phyloP scores from a whole-genome alignment of 2,329 filamentous ascomycete species.

The Didymella pinodella region DNA sequence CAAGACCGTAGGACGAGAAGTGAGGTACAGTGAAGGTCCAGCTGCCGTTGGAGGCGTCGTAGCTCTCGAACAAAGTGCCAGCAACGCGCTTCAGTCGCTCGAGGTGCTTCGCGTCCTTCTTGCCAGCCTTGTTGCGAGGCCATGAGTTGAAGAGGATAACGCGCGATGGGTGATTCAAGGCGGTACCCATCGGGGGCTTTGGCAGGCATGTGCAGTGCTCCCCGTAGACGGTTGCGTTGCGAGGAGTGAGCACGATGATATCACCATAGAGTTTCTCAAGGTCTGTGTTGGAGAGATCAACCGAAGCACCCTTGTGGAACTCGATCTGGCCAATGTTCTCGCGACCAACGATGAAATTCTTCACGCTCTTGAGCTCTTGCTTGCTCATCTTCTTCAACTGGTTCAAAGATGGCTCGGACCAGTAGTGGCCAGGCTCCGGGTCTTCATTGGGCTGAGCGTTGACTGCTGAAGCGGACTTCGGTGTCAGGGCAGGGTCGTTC shows the following conservation, averaged over 20 bases:
- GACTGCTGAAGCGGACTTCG: conserved; percentile 43
- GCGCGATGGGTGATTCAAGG: conserved; percentile 87
- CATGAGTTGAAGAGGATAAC: conserved; percentile 93
- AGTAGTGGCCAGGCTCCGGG: conserved; percentile 78
- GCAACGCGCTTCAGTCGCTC: conserved; percentile 79
- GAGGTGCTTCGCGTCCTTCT: conserved; percentile 80
- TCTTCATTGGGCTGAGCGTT: conserved; percentile 50
- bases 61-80: conserved; percentile 83
- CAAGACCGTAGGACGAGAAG: conserved; percentile 93
- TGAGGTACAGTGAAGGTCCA: conserved; percentile 97
- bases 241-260: conserved; percentile 78
- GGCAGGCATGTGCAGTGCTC: conserved; percentile 56
- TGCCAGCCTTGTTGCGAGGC: conserved; percentile 76
- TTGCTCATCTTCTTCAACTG: conserved; percentile 82
- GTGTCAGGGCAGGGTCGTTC: conserved; percentile 65
- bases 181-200: conserved; percentile 86
- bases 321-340: conserved; percentile 80
- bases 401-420: conserved; percentile 78
- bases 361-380: conserved; percentile 76
- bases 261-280: conserved; percentile 80
- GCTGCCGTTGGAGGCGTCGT: conserved; percentile 78
- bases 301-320: conserved; percentile 66
- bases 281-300: conserved; percentile 82
- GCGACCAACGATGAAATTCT: conserved; percentile 82
- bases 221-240: conserved; percentile 87